Base-by-base conservation (phyloP, 2,329 filamentous ascomycete genomes). In the Dactylonectria macrodidyma region DNA sequence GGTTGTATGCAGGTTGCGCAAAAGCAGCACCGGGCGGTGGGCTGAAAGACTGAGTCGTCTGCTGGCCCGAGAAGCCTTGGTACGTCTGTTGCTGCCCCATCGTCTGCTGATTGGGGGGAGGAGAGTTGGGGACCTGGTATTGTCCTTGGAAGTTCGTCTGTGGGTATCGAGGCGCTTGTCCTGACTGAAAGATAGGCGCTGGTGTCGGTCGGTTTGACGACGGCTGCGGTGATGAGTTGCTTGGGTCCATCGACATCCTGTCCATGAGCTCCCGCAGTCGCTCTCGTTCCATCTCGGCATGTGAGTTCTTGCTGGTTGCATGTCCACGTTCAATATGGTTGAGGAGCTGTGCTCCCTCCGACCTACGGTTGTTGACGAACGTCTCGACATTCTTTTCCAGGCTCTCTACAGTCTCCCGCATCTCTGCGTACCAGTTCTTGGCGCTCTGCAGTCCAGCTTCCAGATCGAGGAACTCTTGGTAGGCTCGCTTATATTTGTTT, bases 311-410 rank as follows among this genome's bases (percentile, higher is more conserved):
- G 77, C 80, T 91, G 58, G 87, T 89, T 5, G 89, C 88, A 75
- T 92, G 92, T 58, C 92, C 90, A 73, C 93, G 91, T 80, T 97
- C 95, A 70, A 99, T 99, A 74, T 95, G 92, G 73, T 90, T 91
- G 41, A 99, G 88, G 5, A 99, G 88, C 78, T 97, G 94, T 0
- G 94, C 94, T 4, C 96, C 96, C 83, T 99, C 96, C 1, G 93
- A 92, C 67, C 95, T 87, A 59, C 96, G 90, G 80, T 99, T 99
- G 84, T 95, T 97, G 72, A 99, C 95, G 81, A 99, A 99, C 0
- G 93, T 93, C 72, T 98, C 95, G 1, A 99, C 96, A 75, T 99
- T 99, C 87, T 97, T 96, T 75, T 95, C 91, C 47, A 98, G 84
- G 78, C 93, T 97, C 72, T 95, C 93, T 0, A 97, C 94, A 1